Evolutionary conservation across 148 eudicot genomes (phyloP).

Genomic region (Rhododendron molle): DNA sequence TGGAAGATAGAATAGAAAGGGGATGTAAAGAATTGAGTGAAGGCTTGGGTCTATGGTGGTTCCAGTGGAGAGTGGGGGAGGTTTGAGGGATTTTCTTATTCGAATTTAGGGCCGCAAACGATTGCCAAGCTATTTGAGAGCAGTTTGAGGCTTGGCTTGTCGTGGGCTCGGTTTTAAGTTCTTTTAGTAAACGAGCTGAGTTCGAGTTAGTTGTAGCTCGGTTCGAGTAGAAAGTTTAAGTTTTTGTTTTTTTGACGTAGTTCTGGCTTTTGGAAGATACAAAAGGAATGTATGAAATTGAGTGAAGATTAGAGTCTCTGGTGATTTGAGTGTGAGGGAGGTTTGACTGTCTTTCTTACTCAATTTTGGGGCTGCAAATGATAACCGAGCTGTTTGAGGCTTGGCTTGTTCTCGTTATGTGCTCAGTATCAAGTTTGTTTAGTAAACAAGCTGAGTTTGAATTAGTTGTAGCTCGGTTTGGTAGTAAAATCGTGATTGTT

Average conservation of each 20-base stretch:
- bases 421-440: background rate
- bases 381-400: background rate
- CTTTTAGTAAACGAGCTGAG: background rate
- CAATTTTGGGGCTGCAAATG: background rate
- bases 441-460: background rate
- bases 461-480: too few relatives aligned
- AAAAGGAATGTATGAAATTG: background rate
- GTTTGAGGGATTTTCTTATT: background rate
- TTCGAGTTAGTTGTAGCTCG: background rate
- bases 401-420: background rate
- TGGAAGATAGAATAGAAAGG: background rate
- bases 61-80: background rate
- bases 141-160: background rate
- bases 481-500: too few relatives aligned
- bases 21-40: background rate
- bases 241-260: background rate
- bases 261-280: background rate
- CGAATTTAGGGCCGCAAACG: background rate
- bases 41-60: background rate
- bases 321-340: background rate
- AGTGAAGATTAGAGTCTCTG: background rate
- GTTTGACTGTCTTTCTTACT: background rate
- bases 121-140: background rate
- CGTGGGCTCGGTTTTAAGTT: background rate
- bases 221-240: too few relatives aligned